Conservation (phyloP, 129 eudicot species). For the Arctium minus region DNA sequence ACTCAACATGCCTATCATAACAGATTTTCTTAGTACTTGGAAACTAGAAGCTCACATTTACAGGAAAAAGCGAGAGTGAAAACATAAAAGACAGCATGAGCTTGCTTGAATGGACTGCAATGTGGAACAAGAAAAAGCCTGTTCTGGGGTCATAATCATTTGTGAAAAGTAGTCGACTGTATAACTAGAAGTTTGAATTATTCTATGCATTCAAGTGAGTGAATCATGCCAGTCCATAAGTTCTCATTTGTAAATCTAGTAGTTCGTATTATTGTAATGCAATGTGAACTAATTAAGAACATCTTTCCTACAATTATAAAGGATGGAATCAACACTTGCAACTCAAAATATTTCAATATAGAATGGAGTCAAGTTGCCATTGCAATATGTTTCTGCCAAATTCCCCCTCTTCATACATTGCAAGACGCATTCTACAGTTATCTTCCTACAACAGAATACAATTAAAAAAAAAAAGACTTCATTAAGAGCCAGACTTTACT, state of each 20-base stretch:
- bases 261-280: background rate
- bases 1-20: constrained; percentile 63
- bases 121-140: background rate
- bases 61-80: background rate
- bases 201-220: background rate
- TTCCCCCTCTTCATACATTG: background rate
- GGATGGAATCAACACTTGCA: background rate
- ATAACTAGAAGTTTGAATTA: background rate
- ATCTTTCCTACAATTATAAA: background rate
- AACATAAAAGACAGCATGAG: background rate
- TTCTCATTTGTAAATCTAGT: constrained; percentile 3
- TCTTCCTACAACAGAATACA: background rate
- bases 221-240: background rate
- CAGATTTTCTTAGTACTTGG: constrained; percentile 1
- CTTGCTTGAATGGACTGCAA: background rate
- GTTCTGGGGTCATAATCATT: background rate
- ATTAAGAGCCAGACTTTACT: background rate
- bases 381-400: background rate
- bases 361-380: background rate
- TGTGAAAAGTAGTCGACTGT: background rate
- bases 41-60: background rate
- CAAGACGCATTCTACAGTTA: background rate
- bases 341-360: background rate
- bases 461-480: background rate
- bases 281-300: background rate